A percentile compares a stretch with the other conserved stretches of the same genome.
Evolutionary conservation across 176 grass and related monocot genomes (phyloP).

Genomic region (bread wheat (Triticum aestivum)): DNA sequence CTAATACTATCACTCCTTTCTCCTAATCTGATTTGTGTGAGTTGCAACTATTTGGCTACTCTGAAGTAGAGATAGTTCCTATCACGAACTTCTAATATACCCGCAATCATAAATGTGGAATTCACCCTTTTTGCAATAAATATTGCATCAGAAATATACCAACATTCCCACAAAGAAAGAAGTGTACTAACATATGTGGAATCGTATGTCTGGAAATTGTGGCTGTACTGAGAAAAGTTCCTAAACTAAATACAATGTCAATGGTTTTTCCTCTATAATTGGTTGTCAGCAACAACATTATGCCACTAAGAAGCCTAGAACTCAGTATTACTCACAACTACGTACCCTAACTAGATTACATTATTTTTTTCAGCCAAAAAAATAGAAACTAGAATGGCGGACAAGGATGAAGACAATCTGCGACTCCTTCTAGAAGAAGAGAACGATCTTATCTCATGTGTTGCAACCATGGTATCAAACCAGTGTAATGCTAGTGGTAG

Average conservation of each 20-base stretch:
- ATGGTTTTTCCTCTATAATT: not conserved
- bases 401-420: conserved; percentile 41
- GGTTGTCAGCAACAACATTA: not conserved
- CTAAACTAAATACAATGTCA: not conserved
- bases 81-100: not conserved
- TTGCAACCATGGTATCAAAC: conserved; percentile 42
- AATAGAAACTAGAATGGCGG: conserved; percentile 24
- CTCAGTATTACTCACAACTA: not conserved
- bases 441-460: conserved; percentile 45
- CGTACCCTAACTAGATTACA: not conserved
- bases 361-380: conserved; percentile 24
- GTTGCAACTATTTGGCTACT: not conserved
- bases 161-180: not conserved
- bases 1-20: not conserved
- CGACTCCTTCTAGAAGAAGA: conserved; percentile 19
- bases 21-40: not conserved
- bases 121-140: not conserved
- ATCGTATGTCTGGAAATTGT: not conserved
- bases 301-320: not conserved
- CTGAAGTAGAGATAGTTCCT: not conserved
- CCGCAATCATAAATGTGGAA: not conserved
- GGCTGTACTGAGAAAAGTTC: not conserved
- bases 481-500: conserved; percentile 28
- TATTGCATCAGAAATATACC: not conserved
- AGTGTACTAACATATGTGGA: not conserved